These are phyloP conservation scores for Lasiodiplodia citricola DNA, from an alignment of 2,329 filamentous ascomycete genomes.

Conservation along the genomic window DNA sequence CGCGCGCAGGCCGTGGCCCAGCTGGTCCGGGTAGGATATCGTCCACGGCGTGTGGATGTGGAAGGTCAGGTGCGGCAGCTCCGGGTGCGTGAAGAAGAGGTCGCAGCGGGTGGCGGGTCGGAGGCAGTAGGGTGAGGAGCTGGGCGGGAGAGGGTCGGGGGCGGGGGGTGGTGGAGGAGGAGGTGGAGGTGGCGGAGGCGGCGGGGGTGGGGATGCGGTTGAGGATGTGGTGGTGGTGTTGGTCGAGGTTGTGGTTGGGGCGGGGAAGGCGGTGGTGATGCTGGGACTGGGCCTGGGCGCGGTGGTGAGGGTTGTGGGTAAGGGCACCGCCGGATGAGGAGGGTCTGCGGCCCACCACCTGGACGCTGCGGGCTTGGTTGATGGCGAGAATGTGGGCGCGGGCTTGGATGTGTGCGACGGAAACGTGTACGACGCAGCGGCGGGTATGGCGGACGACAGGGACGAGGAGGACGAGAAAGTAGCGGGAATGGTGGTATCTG, in stretches of 20 bases:
- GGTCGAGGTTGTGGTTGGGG: background rate
- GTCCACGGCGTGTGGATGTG: conserved; percentile 4
- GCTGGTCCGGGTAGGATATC: background rate
- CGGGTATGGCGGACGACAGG: too few relatives aligned
- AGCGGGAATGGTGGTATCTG: too few relatives aligned
- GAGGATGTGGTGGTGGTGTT: background rate
- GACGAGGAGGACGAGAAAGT: too few relatives aligned
- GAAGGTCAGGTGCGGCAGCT: background rate
- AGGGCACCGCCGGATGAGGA: background rate
- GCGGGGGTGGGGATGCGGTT: background rate
- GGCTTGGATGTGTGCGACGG: too few relatives aligned
- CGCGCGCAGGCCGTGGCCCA: background rate
- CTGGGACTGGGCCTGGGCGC: background rate
- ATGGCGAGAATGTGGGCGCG: too few relatives aligned
- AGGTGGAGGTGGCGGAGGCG: background rate
- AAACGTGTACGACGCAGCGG: too few relatives aligned
- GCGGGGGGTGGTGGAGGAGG: background rate
- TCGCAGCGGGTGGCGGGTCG: background rate
- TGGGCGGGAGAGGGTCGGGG: background rate
- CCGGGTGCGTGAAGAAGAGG: conserved; percentile 5
- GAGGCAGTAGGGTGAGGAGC: background rate
- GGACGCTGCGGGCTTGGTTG: too few relatives aligned
- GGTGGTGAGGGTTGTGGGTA: background rate
- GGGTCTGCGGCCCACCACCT: too few relatives aligned
- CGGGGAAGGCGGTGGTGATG: background rate